Evolutionary conservation across 73 alveolate species (phyloP), one percentile per base, ranked within the genome.

Genomic region (Paramecium biaurelia): DNA sequence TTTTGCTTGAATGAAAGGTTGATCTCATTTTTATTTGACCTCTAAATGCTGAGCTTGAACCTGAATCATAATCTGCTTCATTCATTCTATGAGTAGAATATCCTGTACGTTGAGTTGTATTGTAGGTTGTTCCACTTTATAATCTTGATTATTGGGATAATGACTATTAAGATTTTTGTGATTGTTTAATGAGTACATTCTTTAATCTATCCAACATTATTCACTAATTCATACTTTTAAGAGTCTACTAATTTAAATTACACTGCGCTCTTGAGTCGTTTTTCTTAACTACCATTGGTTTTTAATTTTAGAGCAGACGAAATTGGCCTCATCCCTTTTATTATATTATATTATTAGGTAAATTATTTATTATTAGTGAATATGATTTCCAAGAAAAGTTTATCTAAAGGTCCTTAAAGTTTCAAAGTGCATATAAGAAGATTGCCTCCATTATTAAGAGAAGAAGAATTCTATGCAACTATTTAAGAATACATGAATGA

Each of bases 401-500:
- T 72, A 72, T 4, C 18, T 34, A 72, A 72, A 34, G 58, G 45
- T 2, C 45, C 32, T 3, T n/a, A 32, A 21, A 72, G 86, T 10
- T 72, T 34, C 38, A 72, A 72, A 37, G 86, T 72, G 2, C 59
- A 72, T 1, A 38, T 72, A 4, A 15, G 86, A 28, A 72, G 67
- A 72, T 35, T 72, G 58, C 86, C 86, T 28, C 86, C 86, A 12
- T 67, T 72, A 15, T 42, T 35, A 5, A 72, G 45, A 35, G 86
- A 72, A 37, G 56, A 32, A 34, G 86, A 72, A 37, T 72, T 72
- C 35, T 35, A 72, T 72, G 34, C 35, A 32, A 72, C 86, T 12
- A 35, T 72, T 5, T 15, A 35, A 32, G 86, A 72, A 42, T 72
- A 15, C 10, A 15, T 35, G 56, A 72, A 35, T 21, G 58, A 72